A percentile compares a stretch with the other conserved stretches of the same genome.
Evolutionary conservation across 495 filamentous ascomycete genomes (phyloP).

Genomic region (Trypethelium eluteriae): DNA sequence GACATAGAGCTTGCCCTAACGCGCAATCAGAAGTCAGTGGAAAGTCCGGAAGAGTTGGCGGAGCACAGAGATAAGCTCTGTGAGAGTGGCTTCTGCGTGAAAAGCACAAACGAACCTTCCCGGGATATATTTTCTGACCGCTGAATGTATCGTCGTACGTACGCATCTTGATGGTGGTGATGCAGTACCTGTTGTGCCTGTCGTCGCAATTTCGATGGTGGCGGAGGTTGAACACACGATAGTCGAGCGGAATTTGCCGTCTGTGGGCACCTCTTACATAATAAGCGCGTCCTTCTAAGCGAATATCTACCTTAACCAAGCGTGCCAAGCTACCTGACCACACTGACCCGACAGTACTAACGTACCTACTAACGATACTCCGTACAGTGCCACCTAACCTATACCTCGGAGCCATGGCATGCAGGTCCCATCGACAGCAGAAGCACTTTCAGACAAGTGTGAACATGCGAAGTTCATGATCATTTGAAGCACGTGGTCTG

Average conservation of each 20-base stretch:
- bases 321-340: too few relatives aligned
- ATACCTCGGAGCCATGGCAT: too few relatives aligned
- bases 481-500: too few relatives aligned
- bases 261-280: slow-evolving; percentile 10
- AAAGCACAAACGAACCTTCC: slow-evolving; percentile 66
- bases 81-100: background rate
- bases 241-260: background rate
- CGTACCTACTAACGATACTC: too few relatives aligned
- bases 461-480: too few relatives aligned
- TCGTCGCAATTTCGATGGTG: background rate
- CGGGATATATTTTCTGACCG: slow-evolving; percentile 97
- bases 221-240: background rate
- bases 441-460: too few relatives aligned
- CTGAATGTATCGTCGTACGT: slow-evolving; percentile 98
- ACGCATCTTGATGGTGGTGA: slow-evolving; percentile 68
- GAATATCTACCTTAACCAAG: background rate
- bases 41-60: slow-evolving; percentile 6
- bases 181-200: slow-evolving; percentile 23
- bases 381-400: too few relatives aligned
- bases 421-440: too few relatives aligned
- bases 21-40: background rate
- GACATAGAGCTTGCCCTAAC: slow-evolving; percentile 96
- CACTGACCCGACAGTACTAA: too few relatives aligned
- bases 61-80: background rate
- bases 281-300: background rate